Evolutionary conservation across 2,329 filamentous ascomycete species (phyloP).

Genomic region (Fusarium torreyae): DNA sequence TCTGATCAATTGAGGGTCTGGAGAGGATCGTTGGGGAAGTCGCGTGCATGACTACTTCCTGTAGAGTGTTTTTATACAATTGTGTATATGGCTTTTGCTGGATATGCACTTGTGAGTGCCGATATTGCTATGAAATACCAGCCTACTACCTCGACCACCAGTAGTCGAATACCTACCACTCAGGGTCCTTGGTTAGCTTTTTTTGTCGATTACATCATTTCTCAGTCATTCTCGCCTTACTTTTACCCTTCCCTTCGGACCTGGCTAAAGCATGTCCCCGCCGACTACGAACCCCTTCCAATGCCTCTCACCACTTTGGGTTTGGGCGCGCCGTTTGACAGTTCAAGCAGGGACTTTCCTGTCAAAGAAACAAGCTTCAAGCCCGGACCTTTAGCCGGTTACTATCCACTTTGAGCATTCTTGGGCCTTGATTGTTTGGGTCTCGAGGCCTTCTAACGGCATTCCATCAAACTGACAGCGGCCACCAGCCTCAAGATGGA

Average conservation of each 20-base stretch:
- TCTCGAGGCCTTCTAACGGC: neutral
- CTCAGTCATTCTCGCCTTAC: slow-evolving; percentile 23
- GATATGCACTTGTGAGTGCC: too few relatives aligned
- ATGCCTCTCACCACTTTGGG: slow-evolving; percentile 19
- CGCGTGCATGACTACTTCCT: too few relatives aligned
- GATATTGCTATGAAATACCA: too few relatives aligned
- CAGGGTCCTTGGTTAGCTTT: slow-evolving; percentile 32
- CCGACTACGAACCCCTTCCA: slow-evolving; percentile 28
- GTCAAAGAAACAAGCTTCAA: slow-evolving; percentile 28
- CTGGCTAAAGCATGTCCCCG: slow-evolving; percentile 5
- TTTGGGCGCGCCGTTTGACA: slow-evolving; percentile 30
- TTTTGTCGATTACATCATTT: slow-evolving; percentile 44
- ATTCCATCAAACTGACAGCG: slow-evolving; percentile 12
- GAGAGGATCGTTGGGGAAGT: slow-evolving; percentile 2
- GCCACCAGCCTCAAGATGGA: neutral
- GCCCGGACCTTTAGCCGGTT: neutral
- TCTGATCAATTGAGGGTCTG: slow-evolving; percentile 24
- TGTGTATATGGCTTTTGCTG: too few relatives aligned
- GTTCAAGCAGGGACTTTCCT: slow-evolving; percentile 18
- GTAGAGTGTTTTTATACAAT: too few relatives aligned
- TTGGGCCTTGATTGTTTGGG: slow-evolving; percentile 5
- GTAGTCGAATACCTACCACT: neutral
- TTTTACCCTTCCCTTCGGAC: neutral
- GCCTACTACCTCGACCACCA: neutral
- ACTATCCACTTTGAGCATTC: slow-evolving; percentile 1